A percentile compares a stretch with the other conserved stretches of the same genome.
These are phyloP conservation scores for Metarhizium sp. DNA, from an alignment of 2,329 filamentous ascomycete species.

Conservation along the genomic window DNA sequence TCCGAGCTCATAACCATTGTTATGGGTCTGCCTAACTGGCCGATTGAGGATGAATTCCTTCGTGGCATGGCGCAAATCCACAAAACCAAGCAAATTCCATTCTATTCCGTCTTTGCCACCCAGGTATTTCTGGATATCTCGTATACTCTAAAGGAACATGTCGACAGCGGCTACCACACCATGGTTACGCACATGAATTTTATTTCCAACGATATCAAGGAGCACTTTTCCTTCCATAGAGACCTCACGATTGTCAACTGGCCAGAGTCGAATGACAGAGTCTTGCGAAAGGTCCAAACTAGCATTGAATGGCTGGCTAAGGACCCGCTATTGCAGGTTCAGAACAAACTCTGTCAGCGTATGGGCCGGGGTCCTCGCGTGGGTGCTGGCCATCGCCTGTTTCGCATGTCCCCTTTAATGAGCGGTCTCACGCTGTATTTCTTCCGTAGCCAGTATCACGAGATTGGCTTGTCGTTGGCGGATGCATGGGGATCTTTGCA, in stretches of 20 bases:
- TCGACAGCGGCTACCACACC: constrained; percentile 4
- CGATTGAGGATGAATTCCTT: constrained; percentile 27
- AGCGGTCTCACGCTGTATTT: constrained; percentile 29
- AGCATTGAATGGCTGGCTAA: neutral
- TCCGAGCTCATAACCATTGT: constrained; percentile 20
- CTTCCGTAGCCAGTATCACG: constrained; percentile 21
- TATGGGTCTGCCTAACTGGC: constrained; percentile 2
- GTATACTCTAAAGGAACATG: constrained; percentile 16
- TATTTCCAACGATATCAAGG: neutral
- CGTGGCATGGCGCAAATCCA: constrained; percentile 23
- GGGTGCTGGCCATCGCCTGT: constrained; percentile 14
- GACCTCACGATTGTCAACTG: constrained; percentile 19
- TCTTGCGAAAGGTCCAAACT: constrained; percentile 5
- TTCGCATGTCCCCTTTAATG: constrained; percentile 26
- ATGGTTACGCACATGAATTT: neutral
- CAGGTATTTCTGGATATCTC: constrained; percentile 33
- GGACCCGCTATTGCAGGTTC: neutral
- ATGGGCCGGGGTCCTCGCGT: neutral
- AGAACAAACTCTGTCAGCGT: neutral
- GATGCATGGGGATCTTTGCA: constrained; percentile 30
- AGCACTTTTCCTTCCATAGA: constrained; percentile 18
- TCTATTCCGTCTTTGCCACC: constrained; percentile 28
- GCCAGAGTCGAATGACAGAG: constrained; percentile 6
- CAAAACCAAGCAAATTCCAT: constrained; percentile 19
- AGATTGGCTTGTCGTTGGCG: constrained; percentile 21